phyloP scores from a whole-genome alignment of 345 rosid genomes.

The Trapa incisa region DNA sequence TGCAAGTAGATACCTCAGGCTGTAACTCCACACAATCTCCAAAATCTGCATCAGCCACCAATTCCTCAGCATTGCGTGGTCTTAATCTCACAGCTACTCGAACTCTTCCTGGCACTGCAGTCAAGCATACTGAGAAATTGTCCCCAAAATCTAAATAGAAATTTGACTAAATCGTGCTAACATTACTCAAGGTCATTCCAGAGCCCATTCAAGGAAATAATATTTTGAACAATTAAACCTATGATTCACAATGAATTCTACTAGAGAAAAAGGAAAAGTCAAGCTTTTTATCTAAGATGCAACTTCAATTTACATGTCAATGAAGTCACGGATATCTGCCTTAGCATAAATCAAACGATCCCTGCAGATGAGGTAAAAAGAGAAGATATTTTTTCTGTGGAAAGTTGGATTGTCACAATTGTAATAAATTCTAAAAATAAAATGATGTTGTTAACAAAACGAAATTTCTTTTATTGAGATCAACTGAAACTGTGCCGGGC shows the following conservation, averaged over 20 bases:
- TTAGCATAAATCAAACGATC: not conserved
- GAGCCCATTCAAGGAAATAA: not conserved
- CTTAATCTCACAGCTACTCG: conserved; percentile 93
- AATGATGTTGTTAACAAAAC: not conserved
- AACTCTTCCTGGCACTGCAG: conserved; percentile 79
- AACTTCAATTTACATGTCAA: not conserved
- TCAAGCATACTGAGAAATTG: conserved; percentile 1
- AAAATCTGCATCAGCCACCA: conserved; percentile 86
- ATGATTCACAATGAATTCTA: not conserved
- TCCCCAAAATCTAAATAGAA: not conserved
- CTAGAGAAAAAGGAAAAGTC: too few relatives aligned
- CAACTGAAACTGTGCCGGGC: not conserved
- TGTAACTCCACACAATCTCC: conserved; percentile 91
- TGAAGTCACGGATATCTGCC: not conserved
- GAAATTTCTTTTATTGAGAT: not conserved
- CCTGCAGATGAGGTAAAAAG: too few relatives aligned
- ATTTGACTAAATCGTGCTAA: not conserved
- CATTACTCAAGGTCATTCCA: not conserved
- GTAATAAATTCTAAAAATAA: not conserved
- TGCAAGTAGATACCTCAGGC: conserved; percentile 59
- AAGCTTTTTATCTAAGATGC: too few relatives aligned
- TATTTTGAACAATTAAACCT: not conserved
- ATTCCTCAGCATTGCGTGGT: conserved; percentile 73
- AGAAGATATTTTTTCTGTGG: not conserved
- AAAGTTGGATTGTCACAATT: not conserved